Evolutionary conservation across 441 rosid species (phyloP).

Genomic region (Dalechampia spathulata): DNA sequence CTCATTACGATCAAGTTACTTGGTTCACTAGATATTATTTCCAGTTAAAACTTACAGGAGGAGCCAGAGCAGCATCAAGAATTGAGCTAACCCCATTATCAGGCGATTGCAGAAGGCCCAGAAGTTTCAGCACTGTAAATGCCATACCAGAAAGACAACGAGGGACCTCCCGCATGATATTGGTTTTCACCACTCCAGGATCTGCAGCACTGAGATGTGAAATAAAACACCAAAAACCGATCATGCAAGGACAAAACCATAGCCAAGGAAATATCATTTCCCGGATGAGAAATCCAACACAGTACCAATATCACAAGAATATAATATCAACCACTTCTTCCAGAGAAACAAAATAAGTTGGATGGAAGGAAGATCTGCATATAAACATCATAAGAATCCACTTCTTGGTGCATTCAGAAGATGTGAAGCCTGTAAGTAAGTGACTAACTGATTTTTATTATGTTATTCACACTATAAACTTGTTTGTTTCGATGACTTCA

Average conservation of each 20-base stretch:
- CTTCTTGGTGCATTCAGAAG: too few species aligned
- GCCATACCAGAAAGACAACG: constrained; percentile 38
- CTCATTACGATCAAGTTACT: too few species aligned
- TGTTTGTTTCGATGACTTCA: too few species aligned
- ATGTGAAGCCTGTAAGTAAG: too few species aligned
- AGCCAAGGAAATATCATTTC: neutral
- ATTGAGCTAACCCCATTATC: constrained; percentile 54
- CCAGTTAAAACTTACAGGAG: constrained; percentile 65
- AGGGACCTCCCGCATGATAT: constrained; percentile 91
- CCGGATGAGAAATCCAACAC: neutral
- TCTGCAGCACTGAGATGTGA: constrained; percentile 59
- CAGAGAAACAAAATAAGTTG: too few species aligned
- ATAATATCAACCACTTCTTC: too few species aligned
- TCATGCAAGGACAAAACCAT: constrained; percentile 1
- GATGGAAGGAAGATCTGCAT: too few species aligned
- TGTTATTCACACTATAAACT: too few species aligned
- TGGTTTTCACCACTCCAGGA: constrained; percentile 81
- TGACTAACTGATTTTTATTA: too few species aligned
- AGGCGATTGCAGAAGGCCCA: constrained; percentile 59
- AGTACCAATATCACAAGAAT: too few species aligned
- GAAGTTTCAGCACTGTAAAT: constrained; percentile 33
- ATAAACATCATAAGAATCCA: too few species aligned
- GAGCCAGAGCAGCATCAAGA: constrained; percentile 81
- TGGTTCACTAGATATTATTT: too few species aligned
- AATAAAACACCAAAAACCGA: constrained; percentile 9